Base-by-base conservation (phyloP, 2,329 filamentous ascomycete species). In the Cladophialophora immunda region DNA sequence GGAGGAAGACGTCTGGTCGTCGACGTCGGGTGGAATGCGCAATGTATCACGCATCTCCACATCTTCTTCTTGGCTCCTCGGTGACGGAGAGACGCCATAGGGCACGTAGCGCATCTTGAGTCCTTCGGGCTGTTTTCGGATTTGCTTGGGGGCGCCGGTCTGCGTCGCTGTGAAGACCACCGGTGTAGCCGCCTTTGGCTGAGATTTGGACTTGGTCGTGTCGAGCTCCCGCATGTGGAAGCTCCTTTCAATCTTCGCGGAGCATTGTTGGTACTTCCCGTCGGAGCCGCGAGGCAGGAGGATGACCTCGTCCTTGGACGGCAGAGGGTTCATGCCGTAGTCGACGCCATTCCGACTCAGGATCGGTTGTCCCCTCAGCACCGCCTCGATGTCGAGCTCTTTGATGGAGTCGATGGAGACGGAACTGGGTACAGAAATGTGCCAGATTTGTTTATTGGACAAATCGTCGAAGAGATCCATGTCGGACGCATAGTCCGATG, bases 81-180 rank as follows among this genome's bases (percentile, higher is more conserved):
- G 56, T 15, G 47, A 13, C 30, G 63, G 32, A 59, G 54, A n/a
- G 30, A 54, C 64, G 17, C 81, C 81, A 41, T 81, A 77, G 22
- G 81, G 81, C 8, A 75, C 76, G 67, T 82, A 82, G 32, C 81
- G 80, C 79, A 81, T 81, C 69, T 78, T 80, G 67, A 83, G 62
- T 65, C 67, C 70, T 54, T 78, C 78, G 15, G 81, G 81, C 62
- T 83, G 80, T 60, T 78, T 74, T 38, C 77, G 75, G 36, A 76
- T 71, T 2, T 77, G 76, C 68, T 78, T 81, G 27, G 76, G 74
- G 45, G 75, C 66, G 54, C 75, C 68, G 9, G 45, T 60, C 29
- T 58, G 32, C 4, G 67, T 67, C 17, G 71, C 71, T 4, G 69
- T 70, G 62, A 72, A 72, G 30, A 60, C 45, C 30, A 64, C 34